Percentiles rank a stretch among this genome's conserved stretches.
phyloP scores from a whole-genome alignment of 345 rosid species.

The Camelina hispida region DNA sequence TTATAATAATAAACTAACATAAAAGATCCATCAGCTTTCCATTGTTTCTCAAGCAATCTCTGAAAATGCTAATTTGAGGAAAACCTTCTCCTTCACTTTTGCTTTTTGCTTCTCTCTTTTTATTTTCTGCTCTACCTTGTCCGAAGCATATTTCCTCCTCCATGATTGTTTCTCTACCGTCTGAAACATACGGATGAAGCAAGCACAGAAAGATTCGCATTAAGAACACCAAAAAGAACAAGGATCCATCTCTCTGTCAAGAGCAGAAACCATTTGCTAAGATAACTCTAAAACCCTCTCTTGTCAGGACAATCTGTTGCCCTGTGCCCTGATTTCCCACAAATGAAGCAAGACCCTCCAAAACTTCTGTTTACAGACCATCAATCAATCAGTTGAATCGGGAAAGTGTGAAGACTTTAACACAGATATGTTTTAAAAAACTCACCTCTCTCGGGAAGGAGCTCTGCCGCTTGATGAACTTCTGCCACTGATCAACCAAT shows the following conservation, averaged over 20 bases:
- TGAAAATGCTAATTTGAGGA: constrained; percentile 39
- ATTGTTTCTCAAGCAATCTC: constrained; percentile 39
- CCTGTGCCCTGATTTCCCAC: constrained; percentile 82
- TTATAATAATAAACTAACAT: constrained; percentile 24
- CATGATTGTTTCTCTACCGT: constrained; percentile 21
- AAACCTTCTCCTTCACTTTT: constrained; percentile 29
- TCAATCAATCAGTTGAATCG: not conserved
- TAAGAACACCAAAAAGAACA: constrained; percentile 39
- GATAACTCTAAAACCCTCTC: constrained; percentile 47
- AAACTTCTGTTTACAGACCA: constrained; percentile 52
- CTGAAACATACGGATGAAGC: constrained; percentile 28
- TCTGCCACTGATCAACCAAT: constrained; percentile 75
- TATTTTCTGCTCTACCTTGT: constrained; percentile 28
- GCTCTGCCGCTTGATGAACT: constrained; percentile 61
- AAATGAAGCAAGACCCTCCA: constrained; percentile 85
- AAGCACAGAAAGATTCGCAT: constrained; percentile 27
- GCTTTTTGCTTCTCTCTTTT: constrained; percentile 7
- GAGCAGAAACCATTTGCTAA: constrained; percentile 19
- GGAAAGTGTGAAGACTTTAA: not conserved
- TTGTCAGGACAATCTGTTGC: constrained; percentile 85
- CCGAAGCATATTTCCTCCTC: constrained; percentile 35
- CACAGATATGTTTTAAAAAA: not conserved
- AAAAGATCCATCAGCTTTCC: constrained; percentile 31
- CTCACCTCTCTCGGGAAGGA: constrained; percentile 65
- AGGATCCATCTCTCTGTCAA: constrained; percentile 19